Base-by-base conservation (phyloP, 2,329 filamentous ascomycete species). In the Penicillium sp. region DNA sequence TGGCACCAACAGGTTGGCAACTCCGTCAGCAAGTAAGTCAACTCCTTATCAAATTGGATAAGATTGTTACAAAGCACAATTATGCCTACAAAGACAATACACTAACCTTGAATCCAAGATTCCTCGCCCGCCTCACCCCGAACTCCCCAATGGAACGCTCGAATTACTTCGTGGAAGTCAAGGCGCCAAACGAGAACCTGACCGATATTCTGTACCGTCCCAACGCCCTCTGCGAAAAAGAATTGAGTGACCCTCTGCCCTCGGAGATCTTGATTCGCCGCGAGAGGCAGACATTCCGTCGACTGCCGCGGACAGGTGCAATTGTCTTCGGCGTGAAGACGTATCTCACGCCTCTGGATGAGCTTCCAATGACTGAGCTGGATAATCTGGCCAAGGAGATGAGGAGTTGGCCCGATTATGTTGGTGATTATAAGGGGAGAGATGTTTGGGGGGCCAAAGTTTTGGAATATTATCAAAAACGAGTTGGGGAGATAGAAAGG, bases 291-390 rank as follows among this genome's bases (percentile, higher is more conserved):
- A 79, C 76, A 0, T 82, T 82, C 57, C 74, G 72, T 5, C 67
- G 75, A 1, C 61, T 83, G 7, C 75, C 75, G 2, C 69, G 70
- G 1, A 75, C 73, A 0, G 71, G 70, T 0, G 74, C 78, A 0
- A 72, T 82, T 1, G 67, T 82, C 4, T 80, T 82, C 58, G 77
- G 77, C 0, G 79, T 81, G 8, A 76, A 77, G 56, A 81, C 79
- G 0, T 74, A 72, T 8, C 65, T 81, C 44, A 71, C 74, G 2
- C 68, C 69, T 0, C 59, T 80, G 6, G 67, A 71, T 4, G 71
- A 78, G 45, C 63, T 79, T 5, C 68, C 70, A 0, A 68, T 70
- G 48, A 66, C 73, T 18, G 76, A 79, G 58, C 57, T 77, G 34
- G 63, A 68, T 29, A 76, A 74, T 39, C 62, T 79, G 23, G 73